Base-by-base conservation (phyloP, 2,329 filamentous ascomycete genomes). In the Blastomyces emzantsi region DNA sequence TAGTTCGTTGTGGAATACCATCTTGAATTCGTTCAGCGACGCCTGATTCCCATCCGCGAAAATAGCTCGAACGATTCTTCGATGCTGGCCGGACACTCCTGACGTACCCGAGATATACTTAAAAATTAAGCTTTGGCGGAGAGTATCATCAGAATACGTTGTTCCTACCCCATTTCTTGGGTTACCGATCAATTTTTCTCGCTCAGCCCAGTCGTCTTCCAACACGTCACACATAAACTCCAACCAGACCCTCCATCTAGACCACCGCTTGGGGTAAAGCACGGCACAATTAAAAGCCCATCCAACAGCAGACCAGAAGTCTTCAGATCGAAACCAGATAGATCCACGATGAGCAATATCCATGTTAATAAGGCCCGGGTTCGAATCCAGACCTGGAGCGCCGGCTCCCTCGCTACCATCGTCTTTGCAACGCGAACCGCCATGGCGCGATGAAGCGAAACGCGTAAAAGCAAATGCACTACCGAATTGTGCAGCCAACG, bases 211-310 rank as follows among this genome's bases (percentile, higher is more conserved):
- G 61, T 81, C 79, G 54, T 72, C 74, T 65, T 79, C 75, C 1
- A 81, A 69, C 1, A 77, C 70, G 17, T 78, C 74, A 61, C 79
- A 74, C 73, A 96, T 88, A 66, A 89, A 87, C 43, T 87, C 83
- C 17, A 97, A 79, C 89, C 91, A 96, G 8, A 85, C 76, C 69
- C 83, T 86, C 92, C 92, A 97, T 71, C 87, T 83, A 60, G 81
- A 82, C 93, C 94, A 97, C 25, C 93, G 83, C 51, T 83, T 81
- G 1, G 86, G 86, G 68, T 93, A 81, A 41, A 83, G 74, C 1
- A 89, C 82, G 61, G 90, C 92, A 77, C 93, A 97, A 72, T 93
- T 94, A 74, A 97, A 92, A 0, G 90, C 89, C 94, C 94, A 97
- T 3, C 93, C 94, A 0, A 94, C 83, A 0, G 90, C 84, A 52